Base-by-base conservation (phyloP, 106 monocot species). In the Dendrobium catenatum region DNA sequence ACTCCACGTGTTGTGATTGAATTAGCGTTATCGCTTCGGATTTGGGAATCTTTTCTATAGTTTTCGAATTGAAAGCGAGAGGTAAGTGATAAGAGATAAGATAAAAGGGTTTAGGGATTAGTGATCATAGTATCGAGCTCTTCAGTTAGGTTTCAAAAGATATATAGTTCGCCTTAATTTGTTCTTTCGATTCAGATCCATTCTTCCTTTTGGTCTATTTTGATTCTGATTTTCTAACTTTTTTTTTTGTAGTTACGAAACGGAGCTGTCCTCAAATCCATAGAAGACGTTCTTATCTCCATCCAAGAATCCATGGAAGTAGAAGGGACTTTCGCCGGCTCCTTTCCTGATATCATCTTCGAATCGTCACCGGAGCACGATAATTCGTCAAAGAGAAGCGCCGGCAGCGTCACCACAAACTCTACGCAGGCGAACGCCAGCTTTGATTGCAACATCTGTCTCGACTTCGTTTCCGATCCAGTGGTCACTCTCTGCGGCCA, bases 361-460 rank as follows among this genome's bases (percentile, higher is more conserved):
- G 82, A 82, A 68, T 47, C 76, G 7, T 64, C 67, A 46, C 29
- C 72, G 4, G 80, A 77, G 33, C 15, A 80, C 0, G 80, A 80
- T 5, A 42, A 73, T 8, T 16, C 68, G 29, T 13, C 64, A 40
- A 88, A 83, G 78, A 84, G 79, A 27, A 10, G 46, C 20, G 44
- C 43, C 47, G 20, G 15, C 19, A 73, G 47, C 4, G 6, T 42
- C 4, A 9, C 79, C 2, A 33, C 37, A 68, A 27, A 13, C 15
- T 64, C 66, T 5, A 20, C 81, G 7, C 47, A 87, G 1, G 73
- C 80, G 3, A 79, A 78, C 5, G 92, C 86, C 18, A 88, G 91
- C 81, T 98, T 98, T 77, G 94, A 98, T 79, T 98, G 98, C 89
- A 98, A 98, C 88, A 98, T 98, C 55, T 98, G 98, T 84, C 78